Conservation (phyloP, 2,329 filamentous ascomycete species). For the Monilinia laxa region DNA sequence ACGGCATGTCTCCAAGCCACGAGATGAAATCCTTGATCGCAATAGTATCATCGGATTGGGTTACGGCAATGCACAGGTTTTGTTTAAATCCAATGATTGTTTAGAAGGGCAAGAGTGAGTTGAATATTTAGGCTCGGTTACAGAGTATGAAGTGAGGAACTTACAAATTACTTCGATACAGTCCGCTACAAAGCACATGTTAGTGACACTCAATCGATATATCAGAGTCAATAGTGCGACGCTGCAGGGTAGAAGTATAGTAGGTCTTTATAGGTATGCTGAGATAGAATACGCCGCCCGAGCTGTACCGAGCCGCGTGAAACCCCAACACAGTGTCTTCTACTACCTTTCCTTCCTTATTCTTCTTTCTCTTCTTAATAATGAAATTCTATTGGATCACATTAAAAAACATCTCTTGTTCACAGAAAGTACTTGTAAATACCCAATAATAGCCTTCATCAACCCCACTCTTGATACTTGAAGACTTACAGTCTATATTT, state of each 20-base stretch:
- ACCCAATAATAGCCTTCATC: background rate
- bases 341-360: background rate
- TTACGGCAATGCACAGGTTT: background rate
- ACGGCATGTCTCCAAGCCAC: background rate
- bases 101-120: background rate
- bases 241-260: background rate
- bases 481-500: background rate
- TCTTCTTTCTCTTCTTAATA: background rate
- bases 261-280: background rate
- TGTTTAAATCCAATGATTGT: background rate
- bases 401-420: background rate
- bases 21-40: background rate
- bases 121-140: background rate
- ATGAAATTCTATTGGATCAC: background rate
- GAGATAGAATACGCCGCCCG: background rate
- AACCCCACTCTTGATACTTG: background rate
- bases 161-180: background rate
- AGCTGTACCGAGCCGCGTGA: background rate
- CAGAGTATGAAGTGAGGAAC: background rate
- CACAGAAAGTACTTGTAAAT: background rate
- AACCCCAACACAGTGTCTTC: background rate
- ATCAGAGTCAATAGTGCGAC: background rate
- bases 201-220: background rate
- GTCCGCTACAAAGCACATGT: rapidly evolving
- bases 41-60: background rate